These are phyloP conservation scores for Debaryomyces subglobosus DNA, from an alignment of 1,139 yeast species.

Conservation along the genomic window DNA sequence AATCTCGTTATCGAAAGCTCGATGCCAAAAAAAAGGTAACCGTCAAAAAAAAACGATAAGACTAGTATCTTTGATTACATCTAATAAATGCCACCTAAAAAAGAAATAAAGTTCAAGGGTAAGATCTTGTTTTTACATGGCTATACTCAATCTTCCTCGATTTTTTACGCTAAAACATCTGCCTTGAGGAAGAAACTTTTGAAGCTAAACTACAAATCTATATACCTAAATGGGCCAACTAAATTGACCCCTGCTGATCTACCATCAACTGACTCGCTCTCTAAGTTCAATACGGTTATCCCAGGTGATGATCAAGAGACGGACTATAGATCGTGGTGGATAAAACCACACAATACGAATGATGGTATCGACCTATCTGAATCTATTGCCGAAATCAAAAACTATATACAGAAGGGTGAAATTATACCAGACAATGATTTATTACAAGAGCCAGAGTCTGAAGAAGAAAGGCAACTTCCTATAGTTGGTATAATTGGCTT, in stretches of 20 bases:
- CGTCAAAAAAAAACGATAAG: background rate
- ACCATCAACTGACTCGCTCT: conserved; percentile 57
- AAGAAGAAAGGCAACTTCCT: conserved; percentile 31
- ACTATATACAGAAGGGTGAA: conserved; percentile 35
- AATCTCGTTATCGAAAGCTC: background rate
- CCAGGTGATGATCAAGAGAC: conserved; percentile 30
- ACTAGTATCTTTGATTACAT: background rate
- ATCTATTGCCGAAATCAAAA: conserved; percentile 33
- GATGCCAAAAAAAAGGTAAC: background rate
- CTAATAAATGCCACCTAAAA: conserved; percentile 2
- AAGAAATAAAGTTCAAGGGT: conserved; percentile 20
- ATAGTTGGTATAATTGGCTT: conserved; percentile 48
- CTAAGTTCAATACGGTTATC: conserved; percentile 33
- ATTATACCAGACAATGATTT: conserved; percentile 36
- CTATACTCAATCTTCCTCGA: conserved; percentile 45
- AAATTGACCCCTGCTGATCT: conserved; percentile 65
- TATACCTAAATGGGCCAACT: conserved; percentile 79
- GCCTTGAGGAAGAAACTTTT: conserved; percentile 44
- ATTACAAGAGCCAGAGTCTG: conserved; percentile 23
- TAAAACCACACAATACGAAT: conserved; percentile 26
- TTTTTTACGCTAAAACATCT: conserved; percentile 51
- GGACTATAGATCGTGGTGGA: conserved; percentile 44
- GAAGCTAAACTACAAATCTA: conserved; percentile 56
- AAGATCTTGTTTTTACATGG: conserved; percentile 48
- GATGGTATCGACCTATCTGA: conserved; percentile 28